These are phyloP conservation scores for Diaporthe helianthi DNA, from an alignment of 2,329 filamentous ascomycete species.

Conservation along the genomic window DNA sequence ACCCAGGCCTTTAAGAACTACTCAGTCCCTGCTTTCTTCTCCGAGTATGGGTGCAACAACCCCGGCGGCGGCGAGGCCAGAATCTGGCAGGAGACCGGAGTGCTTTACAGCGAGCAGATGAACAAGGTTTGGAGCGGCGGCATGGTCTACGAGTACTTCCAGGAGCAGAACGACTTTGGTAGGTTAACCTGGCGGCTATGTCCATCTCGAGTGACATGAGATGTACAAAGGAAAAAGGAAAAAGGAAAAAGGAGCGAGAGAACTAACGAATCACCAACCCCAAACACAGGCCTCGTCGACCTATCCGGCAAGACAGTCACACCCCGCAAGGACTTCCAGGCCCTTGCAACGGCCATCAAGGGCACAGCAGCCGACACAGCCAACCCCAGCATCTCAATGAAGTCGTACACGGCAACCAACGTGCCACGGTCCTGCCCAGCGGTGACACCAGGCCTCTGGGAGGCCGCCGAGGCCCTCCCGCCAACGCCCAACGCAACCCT, in stretches of 20 bases:
- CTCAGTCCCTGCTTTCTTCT: slow-evolving; percentile 96
- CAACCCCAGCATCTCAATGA: slow-evolving; percentile 67
- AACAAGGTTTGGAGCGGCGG: slow-evolving; percentile 88
- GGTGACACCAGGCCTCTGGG: slow-evolving; percentile 71
- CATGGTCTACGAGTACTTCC: slow-evolving; percentile 98
- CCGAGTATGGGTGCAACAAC: slow-evolving; percentile 96
- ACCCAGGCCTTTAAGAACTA: slow-evolving; percentile 88
- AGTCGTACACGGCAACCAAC: slow-evolving; percentile 76
- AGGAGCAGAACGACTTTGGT: slow-evolving; percentile 76
- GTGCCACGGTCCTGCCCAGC: slow-evolving; percentile 75
- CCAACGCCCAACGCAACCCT: slow-evolving; percentile 80
- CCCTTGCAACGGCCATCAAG: slow-evolving; percentile 76
- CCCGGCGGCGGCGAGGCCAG: slow-evolving; percentile 66
- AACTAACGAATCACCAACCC: slow-evolving; percentile 18
- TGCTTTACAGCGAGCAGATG: slow-evolving; percentile 84
- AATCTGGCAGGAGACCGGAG: slow-evolving; percentile 82
- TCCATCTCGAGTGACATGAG: not conserved
- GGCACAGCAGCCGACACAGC: slow-evolving; percentile 74
- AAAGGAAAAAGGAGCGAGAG: not conserved
- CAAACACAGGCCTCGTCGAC: slow-evolving; percentile 68
- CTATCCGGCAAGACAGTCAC: slow-evolving; percentile 58
- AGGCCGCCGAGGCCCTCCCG: slow-evolving; percentile 74
- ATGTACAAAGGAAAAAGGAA: too few relatives aligned
- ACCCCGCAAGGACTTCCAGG: slow-evolving; percentile 69
- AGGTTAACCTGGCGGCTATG: not conserved